These are phyloP conservation scores for Picea glauca DNA, from an alignment of 75 land plant genomes.

Conservation along the genomic window DNA sequence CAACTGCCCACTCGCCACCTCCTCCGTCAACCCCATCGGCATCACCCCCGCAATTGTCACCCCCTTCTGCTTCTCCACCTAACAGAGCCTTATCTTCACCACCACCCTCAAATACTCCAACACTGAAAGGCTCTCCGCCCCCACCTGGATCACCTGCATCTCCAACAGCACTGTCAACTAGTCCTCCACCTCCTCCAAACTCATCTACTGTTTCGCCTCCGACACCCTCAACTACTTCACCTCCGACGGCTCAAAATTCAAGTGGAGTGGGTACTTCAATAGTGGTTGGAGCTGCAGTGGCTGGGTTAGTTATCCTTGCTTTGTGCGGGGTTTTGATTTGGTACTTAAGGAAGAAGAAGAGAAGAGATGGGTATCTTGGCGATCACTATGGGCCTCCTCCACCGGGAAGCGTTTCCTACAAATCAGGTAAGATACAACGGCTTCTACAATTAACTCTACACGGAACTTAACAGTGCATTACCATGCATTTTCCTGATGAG, in stretches of 20 bases:
- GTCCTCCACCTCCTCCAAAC: not conserved
- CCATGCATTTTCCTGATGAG: not conserved
- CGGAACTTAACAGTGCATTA: not conserved
- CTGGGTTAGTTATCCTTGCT: not conserved
- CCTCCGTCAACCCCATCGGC: not conserved
- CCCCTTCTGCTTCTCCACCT: not conserved
- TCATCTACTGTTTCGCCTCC: not conserved
- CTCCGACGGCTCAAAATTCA: not conserved
- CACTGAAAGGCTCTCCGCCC: not conserved
- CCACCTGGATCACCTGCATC: not conserved
- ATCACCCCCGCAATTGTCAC: not conserved
- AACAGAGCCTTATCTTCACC: not conserved
- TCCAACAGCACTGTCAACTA: not conserved
- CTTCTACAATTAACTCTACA: not conserved
- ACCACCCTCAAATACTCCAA: not conserved
- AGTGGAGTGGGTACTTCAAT: not conserved
- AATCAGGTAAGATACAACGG: not conserved
- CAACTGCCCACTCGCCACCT: not conserved
- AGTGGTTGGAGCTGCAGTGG: conserved; percentile 7
- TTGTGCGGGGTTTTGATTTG: not conserved
- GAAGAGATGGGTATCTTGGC: not conserved
- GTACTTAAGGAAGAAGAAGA: conserved; percentile 7
- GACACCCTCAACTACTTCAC: not conserved
- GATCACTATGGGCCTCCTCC: conserved; percentile 6
- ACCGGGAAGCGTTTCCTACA: not conserved